These are phyloP conservation scores for Amniculicola lignicola DNA, from an alignment of 495 filamentous ascomycete genomes.

Conservation along the genomic window DNA sequence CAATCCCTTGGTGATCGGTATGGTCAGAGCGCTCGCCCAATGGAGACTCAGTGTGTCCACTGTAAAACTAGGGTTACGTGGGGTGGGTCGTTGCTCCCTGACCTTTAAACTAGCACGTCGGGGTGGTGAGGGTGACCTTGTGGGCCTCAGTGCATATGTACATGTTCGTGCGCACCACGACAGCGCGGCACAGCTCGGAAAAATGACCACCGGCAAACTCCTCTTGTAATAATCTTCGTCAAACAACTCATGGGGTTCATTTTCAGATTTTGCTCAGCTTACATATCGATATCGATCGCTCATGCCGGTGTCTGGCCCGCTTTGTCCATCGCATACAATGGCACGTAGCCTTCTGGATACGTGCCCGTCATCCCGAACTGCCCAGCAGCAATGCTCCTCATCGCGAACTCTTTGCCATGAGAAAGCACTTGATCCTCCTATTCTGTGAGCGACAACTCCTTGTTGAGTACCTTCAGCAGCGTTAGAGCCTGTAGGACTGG, in stretches of 20 bases:
- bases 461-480: neutral
- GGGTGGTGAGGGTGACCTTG: neutral
- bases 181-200: neutral
- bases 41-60: too few relatives aligned
- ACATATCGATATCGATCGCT: neutral
- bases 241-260: neutral
- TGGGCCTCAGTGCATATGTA: neutral
- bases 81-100: too few relatives aligned
- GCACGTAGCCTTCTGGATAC: conserved; percentile 2
- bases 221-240: neutral
- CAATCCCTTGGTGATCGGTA: neutral
- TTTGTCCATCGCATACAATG: neutral
- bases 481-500: neutral
- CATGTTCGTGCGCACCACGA: neutral
- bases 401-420: neutral
- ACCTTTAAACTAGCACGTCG: neutral
- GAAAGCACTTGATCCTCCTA: neutral
- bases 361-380: neutral
- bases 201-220: neutral
- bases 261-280: neutral
- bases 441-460: neutral
- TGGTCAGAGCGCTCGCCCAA: too few relatives aligned
- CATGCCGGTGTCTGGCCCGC: neutral
- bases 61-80: too few relatives aligned
- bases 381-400: neutral